A percentile compares a stretch with the other conserved stretches of the same genome.
phyloP scores from a whole-genome alignment of 192 early-diverging fungal species.

The Umbelopsis sp. region DNA sequence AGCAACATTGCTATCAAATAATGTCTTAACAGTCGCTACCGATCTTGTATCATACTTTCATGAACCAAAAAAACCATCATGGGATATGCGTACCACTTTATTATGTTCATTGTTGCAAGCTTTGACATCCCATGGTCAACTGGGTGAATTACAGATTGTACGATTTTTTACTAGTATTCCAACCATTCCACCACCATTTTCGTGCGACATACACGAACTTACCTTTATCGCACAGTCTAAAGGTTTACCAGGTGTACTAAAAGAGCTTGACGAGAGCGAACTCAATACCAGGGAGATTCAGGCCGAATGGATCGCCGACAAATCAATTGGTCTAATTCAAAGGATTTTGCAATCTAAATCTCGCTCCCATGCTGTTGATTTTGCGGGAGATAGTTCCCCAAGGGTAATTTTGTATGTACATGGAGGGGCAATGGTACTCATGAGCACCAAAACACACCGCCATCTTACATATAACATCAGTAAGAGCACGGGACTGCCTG shows the following conservation, averaged over 20 bases:
- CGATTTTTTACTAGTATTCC: constrained; percentile 26
- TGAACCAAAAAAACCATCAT: constrained; percentile 29
- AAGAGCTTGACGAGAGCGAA: constrained; percentile 20
- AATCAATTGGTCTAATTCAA: not conserved
- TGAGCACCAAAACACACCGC: constrained; percentile 35
- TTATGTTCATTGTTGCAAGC: constrained; percentile 24
- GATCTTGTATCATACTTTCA: not conserved
- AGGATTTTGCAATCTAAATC: not conserved
- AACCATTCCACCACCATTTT: constrained; percentile 21
- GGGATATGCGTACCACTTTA: constrained; percentile 29
- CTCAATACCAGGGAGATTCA: not conserved
- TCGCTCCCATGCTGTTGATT: not conserved
- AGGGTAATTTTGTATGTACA: constrained; percentile 30
- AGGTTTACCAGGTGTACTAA: constrained; percentile 24
- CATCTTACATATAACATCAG: constrained; percentile 27
- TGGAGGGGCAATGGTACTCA: constrained; percentile 33
- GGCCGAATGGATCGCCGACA: constrained; percentile 30
- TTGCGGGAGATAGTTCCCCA: constrained; percentile 10
- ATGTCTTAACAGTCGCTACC: not conserved
- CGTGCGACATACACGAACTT: constrained; percentile 8
- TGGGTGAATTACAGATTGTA: constrained; percentile 25
- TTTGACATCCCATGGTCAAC: constrained; percentile 7
- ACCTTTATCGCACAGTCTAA: not conserved
- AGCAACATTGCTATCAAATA: not conserved
- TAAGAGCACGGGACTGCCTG: constrained; percentile 23